These are phyloP conservation scores for Selaginella moellendorffii DNA, from an alignment of 75 land plant species.

Conservation along the genomic window DNA sequence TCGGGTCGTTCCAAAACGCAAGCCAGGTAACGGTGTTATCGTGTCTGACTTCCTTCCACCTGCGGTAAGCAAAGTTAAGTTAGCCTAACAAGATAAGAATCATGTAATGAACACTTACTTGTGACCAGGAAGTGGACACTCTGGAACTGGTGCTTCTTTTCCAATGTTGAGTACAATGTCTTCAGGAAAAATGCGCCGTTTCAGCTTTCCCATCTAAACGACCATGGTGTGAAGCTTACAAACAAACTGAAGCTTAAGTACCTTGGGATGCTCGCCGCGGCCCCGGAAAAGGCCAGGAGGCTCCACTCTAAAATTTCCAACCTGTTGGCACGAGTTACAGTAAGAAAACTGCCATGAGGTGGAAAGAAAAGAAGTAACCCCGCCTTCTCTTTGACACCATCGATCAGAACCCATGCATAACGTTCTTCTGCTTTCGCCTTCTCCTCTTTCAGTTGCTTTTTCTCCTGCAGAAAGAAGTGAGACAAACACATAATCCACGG, in stretches of 20 bases:
- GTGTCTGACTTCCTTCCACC: constrained; percentile 91
- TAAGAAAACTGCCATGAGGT: neutral
- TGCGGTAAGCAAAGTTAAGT: constrained; percentile 18
- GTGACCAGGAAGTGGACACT: constrained; percentile 95
- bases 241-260: neutral
- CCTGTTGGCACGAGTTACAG: constrained; percentile 26
- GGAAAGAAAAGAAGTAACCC: neutral
- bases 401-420: constrained; percentile 93
- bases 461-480: constrained; percentile 44
- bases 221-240: neutral
- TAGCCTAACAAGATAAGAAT: neutral
- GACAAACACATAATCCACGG: too few species aligned
- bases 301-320: constrained; percentile 97
- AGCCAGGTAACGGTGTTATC: constrained; percentile 98
- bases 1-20: constrained; percentile 98
- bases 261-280: constrained; percentile 96
- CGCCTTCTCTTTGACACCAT: constrained; percentile 99
- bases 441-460: constrained; percentile 76
- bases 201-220: constrained; percentile 77
- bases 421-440: constrained; percentile 84
- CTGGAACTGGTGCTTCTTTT: constrained; percentile 75
- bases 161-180: constrained; percentile 93
- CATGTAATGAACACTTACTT: constrained; percentile 47
- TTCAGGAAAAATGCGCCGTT: constrained; percentile 60
- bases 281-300: constrained; percentile 98